A percentile compares a stretch with the other conserved stretches of the same genome.
These are phyloP conservation scores for Penicillium brasilianum DNA, from an alignment of 2,329 filamentous ascomycete genomes.

Conservation along the genomic window DNA sequence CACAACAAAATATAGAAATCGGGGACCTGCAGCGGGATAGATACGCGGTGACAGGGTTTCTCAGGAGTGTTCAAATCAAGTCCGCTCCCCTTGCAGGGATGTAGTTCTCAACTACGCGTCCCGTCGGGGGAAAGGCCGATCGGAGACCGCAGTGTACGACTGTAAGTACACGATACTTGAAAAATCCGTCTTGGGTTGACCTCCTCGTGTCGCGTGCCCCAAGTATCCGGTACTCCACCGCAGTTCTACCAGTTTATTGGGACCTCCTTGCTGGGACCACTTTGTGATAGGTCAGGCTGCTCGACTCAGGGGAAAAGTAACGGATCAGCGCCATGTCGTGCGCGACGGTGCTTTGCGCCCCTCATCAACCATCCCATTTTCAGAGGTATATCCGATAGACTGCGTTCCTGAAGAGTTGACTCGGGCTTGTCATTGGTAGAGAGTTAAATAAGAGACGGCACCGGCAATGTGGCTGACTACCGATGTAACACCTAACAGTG, in stretches of 20 bases:
- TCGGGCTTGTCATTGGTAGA: neutral
- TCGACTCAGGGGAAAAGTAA: neutral
- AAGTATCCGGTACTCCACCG: constrained; percentile 2
- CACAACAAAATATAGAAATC: neutral
- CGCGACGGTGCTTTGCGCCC: neutral
- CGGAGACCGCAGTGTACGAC: neutral
- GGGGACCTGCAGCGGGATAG: constrained; percentile 25
- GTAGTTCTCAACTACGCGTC: constrained; percentile 9
- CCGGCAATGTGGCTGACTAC: constrained; percentile 5
- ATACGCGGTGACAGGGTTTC: constrained; percentile 9
- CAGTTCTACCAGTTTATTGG: constrained; percentile 8
- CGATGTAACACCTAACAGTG: constrained; percentile 13
- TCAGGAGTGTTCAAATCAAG: constrained; percentile 23
- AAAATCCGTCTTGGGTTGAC: neutral
- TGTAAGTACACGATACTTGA: constrained; percentile 2
- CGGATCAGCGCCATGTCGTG: too few relatives aligned
- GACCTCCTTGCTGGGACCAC: constrained; percentile 19
- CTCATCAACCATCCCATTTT: neutral
- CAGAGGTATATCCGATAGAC: neutral
- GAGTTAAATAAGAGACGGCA: neutral
- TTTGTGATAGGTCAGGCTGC: constrained; percentile 10
- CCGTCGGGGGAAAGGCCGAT: constrained; percentile 2
- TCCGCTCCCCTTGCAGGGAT: constrained; percentile 27
- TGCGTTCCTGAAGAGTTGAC: neutral
- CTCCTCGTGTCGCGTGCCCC: constrained; percentile 11